Percentiles rank a stretch among this genome's conserved stretches.
Conservation (phyloP, 345 rosid species). For the Aquilaria sinensis region DNA sequence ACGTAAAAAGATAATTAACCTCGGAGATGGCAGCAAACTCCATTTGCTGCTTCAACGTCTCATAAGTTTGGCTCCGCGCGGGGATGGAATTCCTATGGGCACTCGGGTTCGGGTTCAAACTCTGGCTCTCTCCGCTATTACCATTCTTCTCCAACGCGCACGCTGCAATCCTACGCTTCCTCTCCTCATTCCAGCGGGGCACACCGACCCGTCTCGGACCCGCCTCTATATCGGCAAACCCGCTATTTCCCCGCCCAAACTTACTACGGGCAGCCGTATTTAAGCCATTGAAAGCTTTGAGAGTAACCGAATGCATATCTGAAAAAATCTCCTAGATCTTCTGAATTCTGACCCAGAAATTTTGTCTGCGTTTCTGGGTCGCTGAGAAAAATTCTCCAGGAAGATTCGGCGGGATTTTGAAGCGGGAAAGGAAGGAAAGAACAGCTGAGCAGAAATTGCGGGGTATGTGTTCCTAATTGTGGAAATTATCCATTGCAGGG, state of each 20-base stretch:
- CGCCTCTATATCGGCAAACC: slow-evolving; percentile 1
- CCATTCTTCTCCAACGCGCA: slow-evolving; percentile 26
- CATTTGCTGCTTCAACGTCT: slow-evolving; percentile 59
- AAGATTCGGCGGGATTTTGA: neutral
- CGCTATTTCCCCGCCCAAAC: slow-evolving; percentile 5
- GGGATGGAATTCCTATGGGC: slow-evolving; percentile 26
- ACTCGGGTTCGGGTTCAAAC: slow-evolving; percentile 25
- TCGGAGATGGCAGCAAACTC: slow-evolving; percentile 66
- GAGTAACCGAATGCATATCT: slow-evolving; percentile 36
- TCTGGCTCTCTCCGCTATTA: slow-evolving; percentile 24
- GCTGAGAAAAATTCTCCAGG: neutral
- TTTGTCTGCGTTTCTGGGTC: neutral
- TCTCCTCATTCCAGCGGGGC: slow-evolving; percentile 12
- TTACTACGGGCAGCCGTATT: slow-evolving; percentile 15
- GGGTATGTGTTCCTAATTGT: neutral
- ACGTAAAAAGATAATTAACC: slow-evolving; percentile 19
- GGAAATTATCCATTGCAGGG: too few relatives aligned
- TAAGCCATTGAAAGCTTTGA: slow-evolving; percentile 29
- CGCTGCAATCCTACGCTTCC: slow-evolving; percentile 26
- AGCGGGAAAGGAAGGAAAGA: neutral
- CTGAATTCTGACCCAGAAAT: neutral
- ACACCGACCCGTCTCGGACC: slow-evolving; percentile 11
- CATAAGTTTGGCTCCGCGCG: slow-evolving; percentile 52
- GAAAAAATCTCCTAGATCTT: neutral
- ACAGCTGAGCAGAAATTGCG: neutral